Conservation (phyloP, 495 filamentous ascomycete species). For the Clohesyomyces aquaticus region DNA sequence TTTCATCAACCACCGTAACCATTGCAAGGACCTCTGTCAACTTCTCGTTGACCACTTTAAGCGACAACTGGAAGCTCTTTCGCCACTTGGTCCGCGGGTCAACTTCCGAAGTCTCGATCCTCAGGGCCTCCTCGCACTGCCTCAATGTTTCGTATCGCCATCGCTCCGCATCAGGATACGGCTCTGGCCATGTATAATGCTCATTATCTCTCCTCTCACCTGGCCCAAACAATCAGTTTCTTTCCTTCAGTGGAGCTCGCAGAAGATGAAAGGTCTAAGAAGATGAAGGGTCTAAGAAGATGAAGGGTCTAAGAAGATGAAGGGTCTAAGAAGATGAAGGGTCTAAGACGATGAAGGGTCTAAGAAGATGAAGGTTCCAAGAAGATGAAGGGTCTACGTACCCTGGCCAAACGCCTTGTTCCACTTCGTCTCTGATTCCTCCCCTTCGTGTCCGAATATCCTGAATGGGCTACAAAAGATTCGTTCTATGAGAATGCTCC, state of each 20-base stretch:
- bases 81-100: slow-evolving; percentile 9
- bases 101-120: background rate
- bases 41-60: background rate
- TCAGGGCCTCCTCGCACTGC: slow-evolving; percentile 12
- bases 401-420: slow-evolving; percentile 25
- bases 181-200: slow-evolving; percentile 14
- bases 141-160: slow-evolving; percentile 23
- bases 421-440: slow-evolving; percentile 21
- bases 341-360: too few relatives aligned
- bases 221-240: too few relatives aligned
- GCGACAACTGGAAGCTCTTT: background rate
- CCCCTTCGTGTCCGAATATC: slow-evolving; percentile 23
- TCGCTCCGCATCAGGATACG: slow-evolving; percentile 12
- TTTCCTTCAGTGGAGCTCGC: too few relatives aligned
- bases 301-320: too few relatives aligned
- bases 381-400: background rate
- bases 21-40: background rate
- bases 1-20: slow-evolving; percentile 11
- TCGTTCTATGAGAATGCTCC: slow-evolving; percentile 15
- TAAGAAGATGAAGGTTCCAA: too few relatives aligned
- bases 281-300: too few relatives aligned
- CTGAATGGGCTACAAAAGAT: slow-evolving; percentile 35
- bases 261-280: background rate
- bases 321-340: too few relatives aligned
- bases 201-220: background rate